Base-by-base conservation (phyloP, 495 filamentous ascomycete species). In the Penicillium argentinense region DNA sequence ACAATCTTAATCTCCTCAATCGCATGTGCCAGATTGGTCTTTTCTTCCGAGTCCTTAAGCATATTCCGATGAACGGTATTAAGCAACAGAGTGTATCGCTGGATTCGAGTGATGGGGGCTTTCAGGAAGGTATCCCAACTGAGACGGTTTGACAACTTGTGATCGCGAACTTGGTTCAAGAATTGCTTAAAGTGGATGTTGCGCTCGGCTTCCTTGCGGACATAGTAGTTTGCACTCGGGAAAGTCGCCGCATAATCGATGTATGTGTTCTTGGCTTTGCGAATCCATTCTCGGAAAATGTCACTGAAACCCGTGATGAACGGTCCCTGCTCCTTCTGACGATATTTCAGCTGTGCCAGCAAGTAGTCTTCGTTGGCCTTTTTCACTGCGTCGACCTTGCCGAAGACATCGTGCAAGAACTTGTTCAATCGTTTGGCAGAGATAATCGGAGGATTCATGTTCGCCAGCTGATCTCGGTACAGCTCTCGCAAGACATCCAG, bases 271-370 rank as follows among this genome's bases (percentile, higher is more conserved):
- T 86, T 89, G 2, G 95, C 93, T 67, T 97, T 97, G 39, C 93
- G 80, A 54, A 99, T 95, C 93, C 93, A 99, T 67, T 99, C 95
- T 47, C 93, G 77, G 72, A 99, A 99, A 43, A 99, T 90, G 54
- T 97, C 93, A 59, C 91, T 96, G 66, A 97, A 96, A 7, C 95
- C 93, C 33, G 80, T 76, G 48, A 99, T 84, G 77, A 89, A 97
- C 0, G 93, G 93, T 0, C 95, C 93, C 63, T 99, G 91, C 59
- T 97, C 93, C 54, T 92, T 87, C 64, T 99, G 93, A 23, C 95
- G 85, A 60, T 97, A 99, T 52, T 97, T 97, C 54, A 99, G 76
- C 64, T 97, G 93, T 2, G 95, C 85, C 11, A 99, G 71, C n/a
- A 99, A 78, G 67, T 89, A 84, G 42, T 97, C 92, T 58, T 95